phyloP scores from a whole-genome alignment of 805 yeast species.

The Cyberlindnera meyerae region DNA sequence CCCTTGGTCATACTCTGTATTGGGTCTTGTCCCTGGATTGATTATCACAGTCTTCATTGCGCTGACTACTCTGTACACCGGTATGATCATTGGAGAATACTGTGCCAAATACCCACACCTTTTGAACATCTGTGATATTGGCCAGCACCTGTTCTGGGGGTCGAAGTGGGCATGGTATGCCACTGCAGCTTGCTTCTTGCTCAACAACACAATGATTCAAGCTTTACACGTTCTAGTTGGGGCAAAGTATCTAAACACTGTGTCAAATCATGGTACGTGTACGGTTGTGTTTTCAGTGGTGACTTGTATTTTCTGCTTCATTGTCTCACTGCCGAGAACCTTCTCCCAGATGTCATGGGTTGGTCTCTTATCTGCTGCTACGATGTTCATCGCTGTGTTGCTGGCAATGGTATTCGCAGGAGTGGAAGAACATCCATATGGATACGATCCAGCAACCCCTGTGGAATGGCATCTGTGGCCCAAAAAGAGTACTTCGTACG shows the following conservation, averaged over 20 bases:
- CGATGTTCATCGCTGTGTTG: slow-evolving; percentile 54
- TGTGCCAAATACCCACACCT: slow-evolving; percentile 49
- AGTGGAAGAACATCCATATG: slow-evolving; percentile 43
- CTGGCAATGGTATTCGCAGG: slow-evolving; percentile 51
- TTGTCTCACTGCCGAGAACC: slow-evolving; percentile 53
- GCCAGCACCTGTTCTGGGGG: slow-evolving; percentile 51
- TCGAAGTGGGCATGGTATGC: slow-evolving; percentile 49
- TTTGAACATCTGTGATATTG: slow-evolving; percentile 53
- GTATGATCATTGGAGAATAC: slow-evolving; percentile 48
- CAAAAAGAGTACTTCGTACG: slow-evolving; percentile 46
- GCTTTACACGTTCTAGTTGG: slow-evolving; percentile 58
- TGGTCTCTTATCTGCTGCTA: slow-evolving; percentile 49
- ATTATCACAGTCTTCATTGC: slow-evolving; percentile 50
- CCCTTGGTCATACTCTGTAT: slow-evolving; percentile 59
- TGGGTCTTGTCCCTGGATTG: slow-evolving; percentile 55
- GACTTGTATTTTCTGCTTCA: slow-evolving; percentile 42
- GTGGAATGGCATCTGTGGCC: slow-evolving; percentile 48
- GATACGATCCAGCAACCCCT: slow-evolving; percentile 33
- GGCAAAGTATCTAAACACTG: slow-evolving; percentile 53
- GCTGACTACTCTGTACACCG: slow-evolving; percentile 48
- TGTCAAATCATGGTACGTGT: slow-evolving; percentile 44
- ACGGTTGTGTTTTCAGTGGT: slow-evolving; percentile 49
- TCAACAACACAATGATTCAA: slow-evolving; percentile 53
- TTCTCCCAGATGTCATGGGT: slow-evolving; percentile 46
- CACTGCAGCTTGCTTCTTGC: slow-evolving; percentile 49